Conservation (phyloP, 1,284 basidiomycete genomes). For the Hymenochaete sp. region DNA sequence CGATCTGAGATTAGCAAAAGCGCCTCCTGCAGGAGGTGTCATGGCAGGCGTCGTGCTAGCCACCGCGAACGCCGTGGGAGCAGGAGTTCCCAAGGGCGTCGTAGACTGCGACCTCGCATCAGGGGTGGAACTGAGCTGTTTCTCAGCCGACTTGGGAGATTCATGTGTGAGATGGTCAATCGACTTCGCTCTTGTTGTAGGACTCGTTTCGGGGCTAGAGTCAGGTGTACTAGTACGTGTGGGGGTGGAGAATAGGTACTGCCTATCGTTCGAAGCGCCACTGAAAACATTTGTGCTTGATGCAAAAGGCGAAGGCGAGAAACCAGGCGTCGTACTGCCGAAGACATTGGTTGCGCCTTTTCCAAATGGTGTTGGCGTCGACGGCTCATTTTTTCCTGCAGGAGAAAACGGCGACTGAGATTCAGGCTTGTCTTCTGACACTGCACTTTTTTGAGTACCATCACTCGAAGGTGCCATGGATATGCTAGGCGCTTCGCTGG, state of each 20-base stretch:
- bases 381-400: not conserved
- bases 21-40: conserved; percentile 21
- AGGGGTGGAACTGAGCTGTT: not conserved
- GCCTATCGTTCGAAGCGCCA: not conserved
- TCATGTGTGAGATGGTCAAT: conserved; percentile 1
- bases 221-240: conserved; percentile 8
- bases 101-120: not conserved
- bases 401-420: too few species aligned
- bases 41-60: conserved; percentile 1
- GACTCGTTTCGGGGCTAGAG: conserved; percentile 17
- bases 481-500: conserved; percentile 12
- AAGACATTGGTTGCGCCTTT: conserved; percentile 3
- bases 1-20: conserved; percentile 31
- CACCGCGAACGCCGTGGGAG: conserved; percentile 8
- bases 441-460: not conserved
- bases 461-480: conserved; percentile 10
- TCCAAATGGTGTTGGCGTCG: not conserved
- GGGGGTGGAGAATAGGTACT: conserved; percentile 8
- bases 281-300: conserved; percentile 2
- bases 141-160: conserved; percentile 1
- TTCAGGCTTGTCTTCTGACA: too few species aligned
- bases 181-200: conserved; percentile 2
- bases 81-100: conserved; percentile 10
- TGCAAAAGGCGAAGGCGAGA: not conserved
- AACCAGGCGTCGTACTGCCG: conserved; percentile 2